A percentile compares a stretch with the other conserved stretches of the same genome.
phyloP scores from a whole-genome alignment of 1,284 basidiomycete genomes.

The Apiotrichum sp. region DNA sequence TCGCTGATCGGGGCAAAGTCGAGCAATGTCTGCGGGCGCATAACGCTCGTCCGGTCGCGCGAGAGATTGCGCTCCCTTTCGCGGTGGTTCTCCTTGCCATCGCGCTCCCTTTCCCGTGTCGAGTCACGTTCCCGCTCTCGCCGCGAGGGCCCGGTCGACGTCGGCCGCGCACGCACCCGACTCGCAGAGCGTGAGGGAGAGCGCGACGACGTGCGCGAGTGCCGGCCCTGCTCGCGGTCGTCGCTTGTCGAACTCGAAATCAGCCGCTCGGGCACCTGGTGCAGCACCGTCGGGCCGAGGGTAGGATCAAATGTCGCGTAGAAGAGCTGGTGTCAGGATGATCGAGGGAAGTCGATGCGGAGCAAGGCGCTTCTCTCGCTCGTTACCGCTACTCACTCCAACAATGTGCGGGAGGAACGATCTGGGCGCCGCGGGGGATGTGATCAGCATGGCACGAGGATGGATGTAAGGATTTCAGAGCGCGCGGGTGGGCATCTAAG shows the following conservation, averaged over 20 bases:
- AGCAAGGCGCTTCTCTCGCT: not conserved
- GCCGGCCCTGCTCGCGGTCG: not conserved
- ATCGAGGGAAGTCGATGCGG: not conserved
- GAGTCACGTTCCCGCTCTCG: too few species aligned
- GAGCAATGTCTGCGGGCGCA: slow-evolving; percentile 55
- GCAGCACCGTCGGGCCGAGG: slow-evolving; percentile 38
- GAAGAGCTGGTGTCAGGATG: slow-evolving; percentile 36
- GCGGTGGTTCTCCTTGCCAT: too few species aligned
- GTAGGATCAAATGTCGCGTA: slow-evolving; percentile 46
- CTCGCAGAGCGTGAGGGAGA: slow-evolving; percentile 22
- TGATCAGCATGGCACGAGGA: not conserved
- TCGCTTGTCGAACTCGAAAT: slow-evolving; percentile 23
- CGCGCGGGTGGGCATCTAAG: too few species aligned
- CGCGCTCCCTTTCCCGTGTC: too few species aligned
- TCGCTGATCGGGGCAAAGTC: slow-evolving; percentile 86
- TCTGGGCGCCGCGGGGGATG: slow-evolving; percentile 23
- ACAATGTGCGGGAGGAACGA: slow-evolving; percentile 47
- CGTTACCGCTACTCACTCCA: slow-evolving; percentile 29
- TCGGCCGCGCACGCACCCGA: not conserved
- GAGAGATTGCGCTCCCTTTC: not conserved
- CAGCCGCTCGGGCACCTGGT: slow-evolving; percentile 48
- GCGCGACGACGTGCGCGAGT: slow-evolving; percentile 7
- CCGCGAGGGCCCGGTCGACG: not conserved
- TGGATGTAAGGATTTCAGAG: too few species aligned
- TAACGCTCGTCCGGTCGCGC: slow-evolving; percentile 2